Evolutionary conservation across 2,329 filamentous ascomycete species (phyloP).

Genomic region (Fusarium papillatum): DNA sequence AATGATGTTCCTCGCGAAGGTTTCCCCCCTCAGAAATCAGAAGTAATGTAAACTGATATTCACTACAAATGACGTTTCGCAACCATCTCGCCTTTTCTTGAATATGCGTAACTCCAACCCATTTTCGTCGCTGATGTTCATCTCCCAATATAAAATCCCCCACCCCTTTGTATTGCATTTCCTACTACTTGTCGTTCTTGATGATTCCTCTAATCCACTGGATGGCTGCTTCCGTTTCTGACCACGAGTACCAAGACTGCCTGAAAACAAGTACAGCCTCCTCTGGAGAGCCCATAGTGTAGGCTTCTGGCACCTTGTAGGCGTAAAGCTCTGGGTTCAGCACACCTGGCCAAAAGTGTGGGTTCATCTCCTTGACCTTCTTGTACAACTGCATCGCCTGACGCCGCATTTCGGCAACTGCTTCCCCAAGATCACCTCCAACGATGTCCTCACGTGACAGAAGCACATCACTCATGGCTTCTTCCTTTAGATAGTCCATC

Average conservation of each 20-base stretch:
- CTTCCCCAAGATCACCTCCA: neutral
- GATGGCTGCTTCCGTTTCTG: conserved; percentile 18
- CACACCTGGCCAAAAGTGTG: conserved; percentile 20
- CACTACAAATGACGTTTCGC: neutral
- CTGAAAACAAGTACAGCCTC: conserved; percentile 26
- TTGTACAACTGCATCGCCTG: conserved; percentile 10
- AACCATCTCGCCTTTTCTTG: neutral
- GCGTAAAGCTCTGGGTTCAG: conserved; percentile 11
- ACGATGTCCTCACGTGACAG: conserved; percentile 6
- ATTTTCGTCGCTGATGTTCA: neutral
- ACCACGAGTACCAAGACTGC: conserved; percentile 22
- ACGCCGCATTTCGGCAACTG: neutral
- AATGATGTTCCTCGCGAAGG: no score
- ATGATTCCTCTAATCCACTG: conserved; percentile 3
- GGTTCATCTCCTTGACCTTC: conserved; percentile 9
- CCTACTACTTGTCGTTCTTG: neutral
- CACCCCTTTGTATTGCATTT: neutral
- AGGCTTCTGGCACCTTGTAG: neutral
- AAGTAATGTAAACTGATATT: no score
- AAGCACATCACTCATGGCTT: conserved; percentile 22
- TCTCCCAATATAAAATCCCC: neutral
- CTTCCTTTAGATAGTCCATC: conserved; percentile 6
- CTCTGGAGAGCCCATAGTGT: conserved; percentile 1
- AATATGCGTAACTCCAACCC: neutral
- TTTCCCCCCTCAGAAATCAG: no score